Conservation (phyloP, 1,284 basidiomycete genomes). For the Athelia sp. region DNA sequence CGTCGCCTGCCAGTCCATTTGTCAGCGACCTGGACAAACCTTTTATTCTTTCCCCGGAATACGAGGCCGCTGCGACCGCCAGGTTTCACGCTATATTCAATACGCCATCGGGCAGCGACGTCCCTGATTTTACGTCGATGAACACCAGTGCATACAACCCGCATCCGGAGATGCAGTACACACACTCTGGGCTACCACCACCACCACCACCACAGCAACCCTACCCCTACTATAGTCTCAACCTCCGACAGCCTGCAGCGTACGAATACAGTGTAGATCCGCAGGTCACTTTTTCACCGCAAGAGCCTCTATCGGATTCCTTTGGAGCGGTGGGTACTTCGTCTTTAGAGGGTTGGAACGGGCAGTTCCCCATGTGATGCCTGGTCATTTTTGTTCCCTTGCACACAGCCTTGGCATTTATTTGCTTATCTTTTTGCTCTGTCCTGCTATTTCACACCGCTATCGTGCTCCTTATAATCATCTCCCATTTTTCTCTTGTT, state of each 20-base stretch:
- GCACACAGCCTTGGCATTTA: not conserved
- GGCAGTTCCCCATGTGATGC: not conserved
- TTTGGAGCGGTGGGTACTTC: not conserved
- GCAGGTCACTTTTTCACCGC: not conserved
- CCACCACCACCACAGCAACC: not conserved
- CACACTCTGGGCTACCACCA: no score
- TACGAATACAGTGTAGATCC: not conserved
- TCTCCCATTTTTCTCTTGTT: not conserved
- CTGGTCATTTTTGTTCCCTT: not conserved
- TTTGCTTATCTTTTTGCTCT: not conserved
- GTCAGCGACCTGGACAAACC: not conserved
- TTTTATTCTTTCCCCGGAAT: not conserved
- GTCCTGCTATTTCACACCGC: not conserved
- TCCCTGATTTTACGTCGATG: not conserved
- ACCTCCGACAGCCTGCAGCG: not conserved
- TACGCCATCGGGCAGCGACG: not conserved
- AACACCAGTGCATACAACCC: not conserved
- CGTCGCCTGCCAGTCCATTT: not conserved
- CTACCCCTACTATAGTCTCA: not conserved
- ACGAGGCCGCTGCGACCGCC: not conserved
- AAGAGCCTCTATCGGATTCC: not conserved
- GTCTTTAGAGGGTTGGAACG: not conserved
- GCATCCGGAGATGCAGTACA: no score
- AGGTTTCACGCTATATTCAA: not conserved
- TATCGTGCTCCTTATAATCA: not conserved